Evolutionary conservation across 768 basidiomycete genomes (phyloP), one percentile per base, ranked within the genome.

Genomic region (Boletus patriciae): DNA sequence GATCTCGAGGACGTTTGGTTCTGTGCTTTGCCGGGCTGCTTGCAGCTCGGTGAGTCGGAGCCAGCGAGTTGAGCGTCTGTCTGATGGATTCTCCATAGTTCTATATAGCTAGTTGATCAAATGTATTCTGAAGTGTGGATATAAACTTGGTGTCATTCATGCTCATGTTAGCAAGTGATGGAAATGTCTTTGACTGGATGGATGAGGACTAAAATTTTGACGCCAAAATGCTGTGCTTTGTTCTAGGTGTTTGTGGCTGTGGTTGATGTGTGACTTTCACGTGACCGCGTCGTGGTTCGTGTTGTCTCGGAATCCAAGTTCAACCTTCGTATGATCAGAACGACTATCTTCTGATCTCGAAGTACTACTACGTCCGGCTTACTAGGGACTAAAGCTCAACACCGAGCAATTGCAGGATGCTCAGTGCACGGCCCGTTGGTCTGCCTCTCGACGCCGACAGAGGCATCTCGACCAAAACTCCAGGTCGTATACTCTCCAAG

Each of bases 1-100:
- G 69, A 76, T 76, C 77, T 84, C 82, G 83, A 84, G 78, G 84
- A 85, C 79, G 84, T 85, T 84, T 82, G 82, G 82, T 67, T 71
- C 44, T 59, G 73, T 55, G 54, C 52, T 49, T 65, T 6, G 58
- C 49, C 41, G 71, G 57, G 62, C 63, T 73, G 67, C 57, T 58
- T 59, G 68, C 67, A 64, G 70, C 51, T 50, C 3, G n/a, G 62
- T 31, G 58, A 50, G 52, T 10, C 50, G 48, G 72, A 72, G 70
- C 73, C 82, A 80, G 74, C 80, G 82, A 78, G 80, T 72, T n/a
- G 79, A 78, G 81, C 73, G 80, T 82, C 70, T 79, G 81, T 83
- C 81, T 83, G 81, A 83, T 83, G 81, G 80, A 79, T 83, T 75
- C 58, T 50, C 13, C 4, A 8, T 42, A 42, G 19, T 7, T 15